Conservation (phyloP, 1,284 basidiomycete species). For the Melampsora larici-populina region DNA sequence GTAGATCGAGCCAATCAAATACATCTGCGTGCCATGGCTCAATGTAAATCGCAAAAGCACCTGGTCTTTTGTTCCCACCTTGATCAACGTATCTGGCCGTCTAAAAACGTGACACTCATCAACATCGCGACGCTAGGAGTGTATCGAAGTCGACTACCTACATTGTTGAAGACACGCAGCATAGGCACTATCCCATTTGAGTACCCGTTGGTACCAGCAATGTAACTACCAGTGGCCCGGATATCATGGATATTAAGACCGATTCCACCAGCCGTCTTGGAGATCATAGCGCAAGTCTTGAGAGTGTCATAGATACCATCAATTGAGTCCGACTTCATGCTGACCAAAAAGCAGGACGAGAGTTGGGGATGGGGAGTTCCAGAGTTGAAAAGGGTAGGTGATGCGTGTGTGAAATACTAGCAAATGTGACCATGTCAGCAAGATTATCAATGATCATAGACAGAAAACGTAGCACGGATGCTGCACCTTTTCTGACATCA, state of each 20-base stretch:
- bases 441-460: neutral
- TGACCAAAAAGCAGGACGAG: slow-evolving; percentile 94
- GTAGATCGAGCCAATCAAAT: slow-evolving; percentile 94
- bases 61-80: slow-evolving; percentile 98
- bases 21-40: slow-evolving; percentile 98
- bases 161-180: slow-evolving; percentile 93
- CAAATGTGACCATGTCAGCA: slow-evolving; percentile 4
- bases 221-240: slow-evolving; percentile 86
- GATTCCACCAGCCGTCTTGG: slow-evolving; percentile 97
- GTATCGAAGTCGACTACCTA: neutral
- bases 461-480: neutral
- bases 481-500: slow-evolving; percentile 74
- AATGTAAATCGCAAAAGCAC: slow-evolving; percentile 95
- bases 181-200: slow-evolving; percentile 99
- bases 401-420: slow-evolving; percentile 82
- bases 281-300: slow-evolving; percentile 98
- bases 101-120: neutral
- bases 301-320: slow-evolving; percentile 99
- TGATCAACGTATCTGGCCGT: slow-evolving; percentile 99
- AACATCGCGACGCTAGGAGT: neutral
- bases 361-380: slow-evolving; percentile 94
- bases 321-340: slow-evolving; percentile 98
- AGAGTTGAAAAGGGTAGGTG: slow-evolving; percentile 97
- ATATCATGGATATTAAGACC: slow-evolving; percentile 96
- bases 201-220: slow-evolving; percentile 93